These are phyloP conservation scores for Carex scoparia DNA, from an alignment of 176 grass and related monocot species.

Conservation along the genomic window DNA sequence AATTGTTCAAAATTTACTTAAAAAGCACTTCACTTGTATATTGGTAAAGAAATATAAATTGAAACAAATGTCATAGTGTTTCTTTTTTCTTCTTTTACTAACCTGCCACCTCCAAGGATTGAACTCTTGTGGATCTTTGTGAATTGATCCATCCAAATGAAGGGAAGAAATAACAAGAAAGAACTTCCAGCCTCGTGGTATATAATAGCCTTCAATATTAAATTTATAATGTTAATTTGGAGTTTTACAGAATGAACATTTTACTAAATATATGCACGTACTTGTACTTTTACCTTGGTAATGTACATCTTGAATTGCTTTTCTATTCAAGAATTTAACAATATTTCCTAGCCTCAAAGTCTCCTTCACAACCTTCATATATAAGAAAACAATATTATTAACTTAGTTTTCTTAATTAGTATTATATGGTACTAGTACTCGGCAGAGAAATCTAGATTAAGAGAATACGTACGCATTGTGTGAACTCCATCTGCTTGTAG, in stretches of 20 bases:
- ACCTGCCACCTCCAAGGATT: constrained; percentile 53
- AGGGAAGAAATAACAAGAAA: constrained; percentile 24
- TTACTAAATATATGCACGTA: background rate
- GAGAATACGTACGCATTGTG: constrained; percentile 22
- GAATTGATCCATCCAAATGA: constrained; percentile 32
- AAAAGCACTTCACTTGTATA: background rate
- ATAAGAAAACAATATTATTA: background rate
- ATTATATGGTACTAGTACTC: background rate
- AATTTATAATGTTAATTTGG: background rate
- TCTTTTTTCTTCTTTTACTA: background rate
- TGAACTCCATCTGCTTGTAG: constrained; percentile 41
- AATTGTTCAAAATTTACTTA: background rate
- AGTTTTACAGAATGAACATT: background rate
- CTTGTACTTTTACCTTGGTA: constrained; percentile 32
- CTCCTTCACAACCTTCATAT: constrained; percentile 31
- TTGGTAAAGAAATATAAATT: background rate
- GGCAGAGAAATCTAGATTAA: background rate
- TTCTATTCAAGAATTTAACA: constrained; percentile 36
- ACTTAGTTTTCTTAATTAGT: background rate
- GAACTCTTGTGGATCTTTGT: constrained; percentile 26
- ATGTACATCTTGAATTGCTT: constrained; percentile 27
- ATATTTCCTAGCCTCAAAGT: constrained; percentile 35
- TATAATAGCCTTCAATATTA: constrained; percentile 28
- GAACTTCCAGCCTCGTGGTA: constrained; percentile 36
- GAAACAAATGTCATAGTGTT: background rate